Percentiles rank a stretch among this genome's conserved stretches.
phyloP scores from a whole-genome alignment of 306 rosid species.

The Cucurbita moschata region DNA sequence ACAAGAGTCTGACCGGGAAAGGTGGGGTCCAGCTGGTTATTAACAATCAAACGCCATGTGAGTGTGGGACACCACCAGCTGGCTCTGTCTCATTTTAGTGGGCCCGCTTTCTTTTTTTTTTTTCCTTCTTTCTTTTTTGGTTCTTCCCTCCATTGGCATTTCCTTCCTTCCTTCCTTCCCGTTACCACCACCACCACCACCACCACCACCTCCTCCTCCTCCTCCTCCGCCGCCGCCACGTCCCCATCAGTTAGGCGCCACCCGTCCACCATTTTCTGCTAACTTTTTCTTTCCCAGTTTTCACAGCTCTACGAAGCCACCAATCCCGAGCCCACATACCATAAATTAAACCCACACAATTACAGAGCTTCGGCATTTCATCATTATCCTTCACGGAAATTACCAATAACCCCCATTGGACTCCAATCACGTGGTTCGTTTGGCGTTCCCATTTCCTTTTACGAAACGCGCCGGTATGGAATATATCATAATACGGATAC shows the following conservation, averaged over 20 bases:
- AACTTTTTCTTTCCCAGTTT: background rate
- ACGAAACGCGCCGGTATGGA: too few species aligned
- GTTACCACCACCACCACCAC: background rate
- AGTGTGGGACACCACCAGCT: conserved; percentile 46
- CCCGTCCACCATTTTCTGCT: background rate
- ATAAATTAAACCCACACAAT: too few species aligned
- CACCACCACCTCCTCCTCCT: background rate
- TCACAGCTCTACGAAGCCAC: background rate
- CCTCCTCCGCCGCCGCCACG: background rate
- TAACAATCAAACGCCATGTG: conserved; percentile 33
- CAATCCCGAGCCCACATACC: background rate
- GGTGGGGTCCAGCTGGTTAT: conserved; percentile 12
- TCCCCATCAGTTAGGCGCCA: conserved; percentile 3
- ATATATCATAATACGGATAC: background rate
- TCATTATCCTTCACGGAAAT: background rate
- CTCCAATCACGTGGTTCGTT: conserved; percentile 18
- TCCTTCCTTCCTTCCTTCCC: background rate
- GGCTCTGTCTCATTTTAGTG: conserved; percentile 33
- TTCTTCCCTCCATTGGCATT: background rate
- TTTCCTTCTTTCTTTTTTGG: background rate
- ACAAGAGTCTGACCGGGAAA: background rate
- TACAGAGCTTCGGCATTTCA: background rate
- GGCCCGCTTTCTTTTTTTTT: background rate
- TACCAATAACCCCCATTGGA: background rate
- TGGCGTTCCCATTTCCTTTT: background rate